Conservation (phyloP, 805 yeast species). For the Zygosaccharomyces lentus region DNA sequence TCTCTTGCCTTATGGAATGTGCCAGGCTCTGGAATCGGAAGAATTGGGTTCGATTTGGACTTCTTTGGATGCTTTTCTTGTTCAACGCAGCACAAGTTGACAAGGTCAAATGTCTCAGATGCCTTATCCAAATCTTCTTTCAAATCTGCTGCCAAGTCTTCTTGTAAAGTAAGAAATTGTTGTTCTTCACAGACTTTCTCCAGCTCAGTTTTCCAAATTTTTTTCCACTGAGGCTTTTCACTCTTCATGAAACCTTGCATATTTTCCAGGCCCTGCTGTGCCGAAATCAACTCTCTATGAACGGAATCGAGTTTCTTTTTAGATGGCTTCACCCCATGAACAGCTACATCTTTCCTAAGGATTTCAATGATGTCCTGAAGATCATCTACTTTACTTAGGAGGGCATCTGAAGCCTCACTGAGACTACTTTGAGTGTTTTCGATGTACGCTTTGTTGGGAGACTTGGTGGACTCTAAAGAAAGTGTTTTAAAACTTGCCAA, state of each 20-base stretch:
- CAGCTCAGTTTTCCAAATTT: slow-evolving; percentile 86
- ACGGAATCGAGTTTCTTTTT: slow-evolving; percentile 67
- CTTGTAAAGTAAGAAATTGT: slow-evolving; percentile 85
- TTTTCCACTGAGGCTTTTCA: slow-evolving; percentile 84
- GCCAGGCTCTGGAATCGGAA: slow-evolving; percentile 59
- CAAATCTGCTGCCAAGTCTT: slow-evolving; percentile 73
- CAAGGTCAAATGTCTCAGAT: slow-evolving; percentile 72
- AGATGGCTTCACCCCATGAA: slow-evolving; percentile 79
- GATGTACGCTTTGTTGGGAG: slow-evolving; percentile 54
- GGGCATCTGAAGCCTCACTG: slow-evolving; percentile 68
- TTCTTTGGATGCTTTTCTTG: slow-evolving; percentile 58
- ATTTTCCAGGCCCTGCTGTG: slow-evolving; percentile 46
- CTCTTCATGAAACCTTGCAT: slow-evolving; percentile 58
- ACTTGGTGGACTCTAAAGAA: slow-evolving; percentile 37
- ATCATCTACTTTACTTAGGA: slow-evolving; percentile 81
- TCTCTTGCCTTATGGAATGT: slow-evolving; percentile 59
- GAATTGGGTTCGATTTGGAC: slow-evolving; percentile 30
- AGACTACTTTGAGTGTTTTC: slow-evolving; percentile 67
- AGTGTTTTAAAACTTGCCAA: slow-evolving; percentile 49
- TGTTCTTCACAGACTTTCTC: slow-evolving; percentile 92
- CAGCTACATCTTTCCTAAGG: slow-evolving; percentile 84
- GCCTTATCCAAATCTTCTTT: slow-evolving; percentile 78
- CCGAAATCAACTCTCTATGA: slow-evolving; percentile 56
- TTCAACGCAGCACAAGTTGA: slow-evolving; percentile 76
- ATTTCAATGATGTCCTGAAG: slow-evolving; percentile 89